Base-by-base conservation (phyloP, 768 basidiomycete genomes). In the Mycena albidolilacea region DNA sequence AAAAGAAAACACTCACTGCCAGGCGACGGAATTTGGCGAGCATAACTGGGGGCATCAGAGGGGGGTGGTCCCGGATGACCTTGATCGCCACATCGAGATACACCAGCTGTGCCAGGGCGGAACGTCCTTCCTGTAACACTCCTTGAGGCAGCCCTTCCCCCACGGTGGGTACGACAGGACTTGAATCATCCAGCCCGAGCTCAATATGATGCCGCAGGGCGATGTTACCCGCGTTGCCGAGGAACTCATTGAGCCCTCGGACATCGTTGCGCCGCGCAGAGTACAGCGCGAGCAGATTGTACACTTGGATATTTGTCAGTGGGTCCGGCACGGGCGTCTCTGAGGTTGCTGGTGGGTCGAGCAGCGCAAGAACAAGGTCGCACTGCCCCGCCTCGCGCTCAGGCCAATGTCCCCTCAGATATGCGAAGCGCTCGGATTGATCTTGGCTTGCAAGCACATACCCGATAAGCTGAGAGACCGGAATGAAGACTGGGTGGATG, bases 251-350 rank as follows among this genome's bases (percentile, higher is more conserved):
- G 38, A 48, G 69, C 11, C 43, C 55, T 3, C 43, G 61, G 0
- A 35, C 3, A 12, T 64, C 21, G 14, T 12, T 23, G 23, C 44
- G 44, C 19, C 19, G 14, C 17, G 23, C 67, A 17, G 3, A 50
- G 46, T 69, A 73, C 35, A 58, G 4, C 23, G 61, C 66, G 6
- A 73, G 72, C 19, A 73, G 55, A n/a, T 44, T 43, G 23, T 73
- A 64, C 15, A 48, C 64, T 6, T 67, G 73, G 11, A 73, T 21
- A 15, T 30, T 14, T 23, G 72, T 57, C 23, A 69, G 21, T 1
- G 72, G 64, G 38, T 73, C 72, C 4, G 30, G 30, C 30, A 30
- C 30, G 17, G 39, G 50, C 0, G 50, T 55, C 30, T 17, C 46
- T n/a, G 23, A 14, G 58, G n/a, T n/a, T 17, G 43, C 7, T 10